phyloP scores from a whole-genome alignment of 768 basidiomycete species.

The Termitomyces sp. region DNA sequence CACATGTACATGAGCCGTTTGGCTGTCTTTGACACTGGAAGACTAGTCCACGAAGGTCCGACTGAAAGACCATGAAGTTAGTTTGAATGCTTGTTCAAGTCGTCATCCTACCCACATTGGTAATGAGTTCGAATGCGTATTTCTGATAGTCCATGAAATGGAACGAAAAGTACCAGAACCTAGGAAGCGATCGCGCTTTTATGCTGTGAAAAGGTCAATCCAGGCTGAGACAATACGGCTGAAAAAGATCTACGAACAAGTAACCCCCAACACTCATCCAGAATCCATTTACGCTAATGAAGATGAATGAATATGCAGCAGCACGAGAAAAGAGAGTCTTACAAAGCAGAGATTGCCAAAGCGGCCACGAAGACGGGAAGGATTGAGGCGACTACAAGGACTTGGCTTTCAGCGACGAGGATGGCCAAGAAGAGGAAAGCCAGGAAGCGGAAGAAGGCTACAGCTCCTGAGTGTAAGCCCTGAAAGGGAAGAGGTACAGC shows the following conservation, averaged over 20 bases:
- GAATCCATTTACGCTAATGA: conserved; percentile 38
- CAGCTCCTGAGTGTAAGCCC: conserved; percentile 45
- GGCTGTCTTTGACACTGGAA: conserved; percentile 34
- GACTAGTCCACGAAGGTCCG: conserved; percentile 40
- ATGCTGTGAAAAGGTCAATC: conserved; percentile 30
- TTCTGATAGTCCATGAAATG: conserved; percentile 53
- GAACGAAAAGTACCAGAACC: conserved; percentile 54
- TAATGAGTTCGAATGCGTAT: conserved; percentile 33
- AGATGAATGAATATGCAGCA: neutral
- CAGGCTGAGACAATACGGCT: neutral
- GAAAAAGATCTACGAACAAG: conserved; percentile 23
- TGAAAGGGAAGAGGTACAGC: conserved; percentile 8
- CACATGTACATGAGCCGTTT: conserved; percentile 37
- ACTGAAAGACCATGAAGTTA: conserved; percentile 22
- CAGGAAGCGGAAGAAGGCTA: conserved; percentile 50
- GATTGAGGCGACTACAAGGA: conserved; percentile 41
- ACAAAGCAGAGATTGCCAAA: conserved; percentile 48
- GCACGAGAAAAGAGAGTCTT: conserved; percentile 3
- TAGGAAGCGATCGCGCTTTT: conserved; percentile 44
- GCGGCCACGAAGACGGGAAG: conserved; percentile 58
- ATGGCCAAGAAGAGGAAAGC: conserved; percentile 49
- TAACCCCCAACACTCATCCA: conserved; percentile 56
- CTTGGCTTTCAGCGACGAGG: conserved; percentile 47
- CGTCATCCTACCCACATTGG: conserved; percentile 22
- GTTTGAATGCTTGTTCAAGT: conserved; percentile 17